Conservation (phyloP, 257 asterid species). For the Thymus mandschuricus region DNA sequence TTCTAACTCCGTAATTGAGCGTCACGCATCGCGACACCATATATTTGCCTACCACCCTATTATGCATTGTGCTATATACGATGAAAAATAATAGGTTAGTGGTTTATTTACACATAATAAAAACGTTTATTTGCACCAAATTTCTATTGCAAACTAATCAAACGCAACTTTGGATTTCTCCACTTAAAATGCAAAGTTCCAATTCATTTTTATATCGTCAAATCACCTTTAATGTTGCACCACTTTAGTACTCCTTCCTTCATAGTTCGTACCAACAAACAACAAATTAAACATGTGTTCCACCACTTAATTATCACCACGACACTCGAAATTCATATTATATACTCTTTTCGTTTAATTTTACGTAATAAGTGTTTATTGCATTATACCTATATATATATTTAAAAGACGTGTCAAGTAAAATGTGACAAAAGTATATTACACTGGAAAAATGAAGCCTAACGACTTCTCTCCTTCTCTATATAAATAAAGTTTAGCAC, state of each 20-base stretch:
- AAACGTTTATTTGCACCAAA: background rate
- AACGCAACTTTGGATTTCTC: background rate
- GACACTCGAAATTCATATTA: no score
- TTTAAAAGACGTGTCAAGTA: no score
- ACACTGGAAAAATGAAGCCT: background rate
- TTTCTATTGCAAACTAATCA: background rate
- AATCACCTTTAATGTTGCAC: background rate
- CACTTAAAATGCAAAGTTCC: background rate
- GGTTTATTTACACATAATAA: background rate
- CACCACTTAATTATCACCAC: background rate
- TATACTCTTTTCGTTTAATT: no score
- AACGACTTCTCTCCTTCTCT: background rate
- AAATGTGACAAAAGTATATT: no score
- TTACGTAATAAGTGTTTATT: no score
- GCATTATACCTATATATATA: no score
- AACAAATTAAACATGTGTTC: background rate
- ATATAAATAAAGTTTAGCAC: background rate
- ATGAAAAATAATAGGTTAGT: background rate
- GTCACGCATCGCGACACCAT: background rate
- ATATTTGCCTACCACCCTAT: background rate
- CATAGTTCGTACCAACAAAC: background rate
- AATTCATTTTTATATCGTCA: background rate
- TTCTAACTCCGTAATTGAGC: no score
- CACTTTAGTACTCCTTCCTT: no score
- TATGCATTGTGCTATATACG: background rate